These are phyloP conservation scores for Hyaloscypha variabilis DNA, from an alignment of 495 filamentous ascomycete genomes.

Conservation along the genomic window DNA sequence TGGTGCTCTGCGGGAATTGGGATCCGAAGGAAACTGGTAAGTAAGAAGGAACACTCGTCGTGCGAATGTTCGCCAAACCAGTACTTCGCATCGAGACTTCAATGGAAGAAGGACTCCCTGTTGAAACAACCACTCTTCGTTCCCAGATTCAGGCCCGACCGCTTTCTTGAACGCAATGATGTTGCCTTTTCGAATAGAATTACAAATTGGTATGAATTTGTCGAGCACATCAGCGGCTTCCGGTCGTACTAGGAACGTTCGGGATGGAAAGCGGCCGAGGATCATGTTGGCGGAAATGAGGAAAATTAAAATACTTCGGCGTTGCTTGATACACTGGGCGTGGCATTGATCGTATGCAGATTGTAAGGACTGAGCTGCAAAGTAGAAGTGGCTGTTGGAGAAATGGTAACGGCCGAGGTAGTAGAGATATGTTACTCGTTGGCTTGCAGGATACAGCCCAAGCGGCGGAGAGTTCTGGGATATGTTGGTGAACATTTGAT, in stretches of 20 bases:
- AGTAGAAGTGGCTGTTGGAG: slow-evolving; percentile 76
- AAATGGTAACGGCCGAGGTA: slow-evolving; percentile 92
- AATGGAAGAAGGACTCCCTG: slow-evolving; percentile 75
- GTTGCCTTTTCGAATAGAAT: slow-evolving; percentile 76
- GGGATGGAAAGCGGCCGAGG: slow-evolving; percentile 81
- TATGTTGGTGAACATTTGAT: slow-evolving; percentile 89
- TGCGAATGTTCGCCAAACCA: slow-evolving; percentile 83
- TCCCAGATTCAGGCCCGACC: slow-evolving; percentile 43
- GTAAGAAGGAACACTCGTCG: slow-evolving; percentile 73
- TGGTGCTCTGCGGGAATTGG: slow-evolving; percentile 51
- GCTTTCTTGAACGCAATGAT: slow-evolving; percentile 75
- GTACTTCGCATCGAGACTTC: slow-evolving; percentile 70
- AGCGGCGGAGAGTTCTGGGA: slow-evolving; percentile 79
- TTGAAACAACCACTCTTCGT: slow-evolving; percentile 72
- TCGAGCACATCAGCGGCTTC: slow-evolving; percentile 72
- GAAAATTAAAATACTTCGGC: slow-evolving; percentile 80
- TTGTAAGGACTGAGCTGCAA: slow-evolving; percentile 72
- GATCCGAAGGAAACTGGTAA: slow-evolving; percentile 55
- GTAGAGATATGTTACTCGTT: slow-evolving; percentile 90
- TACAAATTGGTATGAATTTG: slow-evolving; percentile 74
- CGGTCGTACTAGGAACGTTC: slow-evolving; percentile 62
- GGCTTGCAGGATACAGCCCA: slow-evolving; percentile 77
- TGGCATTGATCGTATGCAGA: slow-evolving; percentile 81
- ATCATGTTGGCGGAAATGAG: slow-evolving; percentile 83
- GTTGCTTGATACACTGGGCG: slow-evolving; percentile 65